These are phyloP conservation scores for Gossypium australe DNA, from an alignment of 345 rosid genomes.

Conservation along the genomic window DNA sequence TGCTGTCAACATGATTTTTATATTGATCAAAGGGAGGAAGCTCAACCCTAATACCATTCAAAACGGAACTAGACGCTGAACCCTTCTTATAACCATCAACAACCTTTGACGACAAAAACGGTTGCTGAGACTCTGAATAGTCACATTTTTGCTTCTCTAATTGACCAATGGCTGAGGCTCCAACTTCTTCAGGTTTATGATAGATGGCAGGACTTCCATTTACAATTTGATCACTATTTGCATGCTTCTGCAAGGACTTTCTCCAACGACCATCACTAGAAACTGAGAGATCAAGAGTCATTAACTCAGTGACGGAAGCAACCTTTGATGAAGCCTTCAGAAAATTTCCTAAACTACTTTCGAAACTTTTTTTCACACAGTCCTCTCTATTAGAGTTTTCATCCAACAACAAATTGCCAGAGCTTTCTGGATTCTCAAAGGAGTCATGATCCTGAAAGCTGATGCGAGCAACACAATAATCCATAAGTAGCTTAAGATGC, in stretches of 20 bases:
- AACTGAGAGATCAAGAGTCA: neutral
- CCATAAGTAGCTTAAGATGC: constrained; percentile 68
- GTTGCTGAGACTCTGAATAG: constrained; percentile 29
- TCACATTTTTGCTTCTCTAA: constrained; percentile 26
- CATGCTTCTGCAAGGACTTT: neutral
- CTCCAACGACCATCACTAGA: neutral
- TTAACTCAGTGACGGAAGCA: constrained; percentile 4
- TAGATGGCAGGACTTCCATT: constrained; percentile 22
- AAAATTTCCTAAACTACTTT: constrained; percentile 18
- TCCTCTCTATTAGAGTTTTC: constrained; percentile 27
- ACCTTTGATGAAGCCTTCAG: constrained; percentile 12
- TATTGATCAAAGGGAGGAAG: constrained; percentile 43
- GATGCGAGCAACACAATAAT: constrained; percentile 27
- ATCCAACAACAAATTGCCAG: constrained; percentile 27
- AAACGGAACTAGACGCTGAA: constrained; percentile 25
- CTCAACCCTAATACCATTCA: constrained; percentile 47
- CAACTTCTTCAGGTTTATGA: constrained; percentile 29
- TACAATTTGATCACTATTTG: neutral
- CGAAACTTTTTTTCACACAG: constrained; percentile 23
- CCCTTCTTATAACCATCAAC: constrained; percentile 30
- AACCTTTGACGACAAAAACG: constrained; percentile 14
- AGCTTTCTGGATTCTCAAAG: constrained; percentile 27
- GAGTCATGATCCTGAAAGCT: constrained; percentile 36
- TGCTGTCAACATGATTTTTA: constrained; percentile 31
- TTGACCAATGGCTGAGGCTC: constrained; percentile 15